Evolutionary conservation across 2,329 filamentous ascomycete species (phyloP).

Genomic region (Bertia moriformis): DNA sequence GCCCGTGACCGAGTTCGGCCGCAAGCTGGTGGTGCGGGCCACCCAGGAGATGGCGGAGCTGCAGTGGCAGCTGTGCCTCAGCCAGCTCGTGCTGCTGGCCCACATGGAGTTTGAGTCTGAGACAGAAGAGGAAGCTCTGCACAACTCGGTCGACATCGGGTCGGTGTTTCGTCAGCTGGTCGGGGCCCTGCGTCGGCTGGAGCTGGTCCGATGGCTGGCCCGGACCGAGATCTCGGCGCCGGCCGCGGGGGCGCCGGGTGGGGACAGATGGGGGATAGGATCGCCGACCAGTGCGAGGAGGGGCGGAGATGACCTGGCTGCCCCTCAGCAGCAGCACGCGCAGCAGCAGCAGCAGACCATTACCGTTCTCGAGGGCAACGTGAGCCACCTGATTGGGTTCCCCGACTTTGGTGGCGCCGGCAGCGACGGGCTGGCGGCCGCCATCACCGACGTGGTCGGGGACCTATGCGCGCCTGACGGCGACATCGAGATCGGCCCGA

Average conservation of each 20-base stretch:
- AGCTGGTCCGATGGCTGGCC: slow-evolving; percentile 59
- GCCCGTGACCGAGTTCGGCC: slow-evolving; percentile 61
- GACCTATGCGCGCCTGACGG: slow-evolving; percentile 51
- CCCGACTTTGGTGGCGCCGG: slow-evolving; percentile 25
- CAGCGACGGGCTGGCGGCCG: slow-evolving; percentile 35
- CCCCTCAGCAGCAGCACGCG: slow-evolving; percentile 20
- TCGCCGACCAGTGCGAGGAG: slow-evolving; percentile 8
- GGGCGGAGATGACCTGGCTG: slow-evolving; percentile 13
- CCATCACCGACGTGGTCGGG: slow-evolving; percentile 52
- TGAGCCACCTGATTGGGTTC: slow-evolving; percentile 50
- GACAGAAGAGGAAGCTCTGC: slow-evolving; percentile 51
- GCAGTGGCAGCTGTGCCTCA: slow-evolving; percentile 62
- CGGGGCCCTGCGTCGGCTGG: slow-evolving; percentile 55
- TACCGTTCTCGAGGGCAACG: slow-evolving; percentile 43
- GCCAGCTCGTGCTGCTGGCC: slow-evolving; percentile 67
- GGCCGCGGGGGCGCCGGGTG: slow-evolving; percentile 20
- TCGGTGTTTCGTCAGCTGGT: slow-evolving; percentile 57
- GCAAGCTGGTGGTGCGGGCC: slow-evolving; percentile 59
- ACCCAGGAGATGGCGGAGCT: slow-evolving; percentile 65
- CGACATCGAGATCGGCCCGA: slow-evolving; percentile 47
- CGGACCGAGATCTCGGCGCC: slow-evolving; percentile 40
- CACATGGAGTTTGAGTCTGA: slow-evolving; percentile 78
- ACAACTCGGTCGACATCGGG: slow-evolving; percentile 48
- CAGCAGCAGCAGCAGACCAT: slow-evolving; percentile 31
- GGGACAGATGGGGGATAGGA: slow-evolving; percentile 20